Percentiles rank a stretch among this genome's conserved stretches.
Conservation (phyloP, 179 eudicot genomes). For the Spergularia azorica region DNA sequence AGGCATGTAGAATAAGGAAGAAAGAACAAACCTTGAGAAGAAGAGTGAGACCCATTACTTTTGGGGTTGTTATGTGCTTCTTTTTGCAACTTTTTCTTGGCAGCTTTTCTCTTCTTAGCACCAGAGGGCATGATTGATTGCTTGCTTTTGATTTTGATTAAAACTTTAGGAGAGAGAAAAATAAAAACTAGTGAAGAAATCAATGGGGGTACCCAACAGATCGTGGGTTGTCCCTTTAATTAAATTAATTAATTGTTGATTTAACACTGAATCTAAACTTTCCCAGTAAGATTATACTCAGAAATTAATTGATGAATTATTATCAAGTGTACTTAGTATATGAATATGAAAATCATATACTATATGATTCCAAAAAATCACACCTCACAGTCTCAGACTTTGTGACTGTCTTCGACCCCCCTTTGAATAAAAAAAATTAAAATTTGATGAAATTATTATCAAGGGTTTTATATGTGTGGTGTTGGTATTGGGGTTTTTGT, state of each 20-base stretch:
- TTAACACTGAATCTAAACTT: conserved; percentile 10
- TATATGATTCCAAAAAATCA: conserved; percentile 24
- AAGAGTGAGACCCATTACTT: conserved; percentile 29
- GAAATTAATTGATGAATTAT: not conserved
- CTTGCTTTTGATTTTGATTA: not conserved
- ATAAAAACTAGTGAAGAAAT: too few species aligned
- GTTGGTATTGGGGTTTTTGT: conserved; percentile 3
- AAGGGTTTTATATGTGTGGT: conserved; percentile 14
- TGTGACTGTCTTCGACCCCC: too few species aligned
- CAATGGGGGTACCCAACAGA: conserved; percentile 18
- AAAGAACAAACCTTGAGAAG: conserved; percentile 35
- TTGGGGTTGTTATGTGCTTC: conserved; percentile 14
- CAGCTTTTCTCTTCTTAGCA: conserved; percentile 72
- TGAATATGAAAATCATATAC: not conserved
- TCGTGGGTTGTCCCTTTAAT: not conserved
- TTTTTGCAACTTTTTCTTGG: conserved; percentile 58
- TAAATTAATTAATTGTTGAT: too few species aligned
- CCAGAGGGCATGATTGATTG: conserved; percentile 39
- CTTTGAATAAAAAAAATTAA: too few species aligned
- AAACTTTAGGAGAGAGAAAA: not conserved
- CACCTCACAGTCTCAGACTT: conserved; percentile 21
- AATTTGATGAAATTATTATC: not conserved
- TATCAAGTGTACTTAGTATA: not conserved
- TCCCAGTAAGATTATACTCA: conserved; percentile 7
- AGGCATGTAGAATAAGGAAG: not conserved